Evolutionary conservation across 2,329 filamentous ascomycete genomes (phyloP).

Genomic region (Bipolaris sorokiniana): DNA sequence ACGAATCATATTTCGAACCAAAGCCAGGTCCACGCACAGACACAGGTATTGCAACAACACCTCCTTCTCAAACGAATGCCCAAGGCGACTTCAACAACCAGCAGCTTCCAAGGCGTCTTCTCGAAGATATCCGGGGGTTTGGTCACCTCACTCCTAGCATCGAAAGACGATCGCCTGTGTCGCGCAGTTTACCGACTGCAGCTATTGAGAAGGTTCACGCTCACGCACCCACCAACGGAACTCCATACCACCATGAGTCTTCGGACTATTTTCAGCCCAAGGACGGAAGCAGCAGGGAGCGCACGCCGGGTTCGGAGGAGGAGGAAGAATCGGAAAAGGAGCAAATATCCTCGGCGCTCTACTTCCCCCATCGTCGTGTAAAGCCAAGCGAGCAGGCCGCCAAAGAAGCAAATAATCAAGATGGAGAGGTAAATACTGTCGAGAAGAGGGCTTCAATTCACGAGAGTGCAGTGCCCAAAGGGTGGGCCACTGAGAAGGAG

Average conservation of each 20-base stretch:
- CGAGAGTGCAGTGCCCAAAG: constrained; percentile 37
- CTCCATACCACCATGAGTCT: constrained; percentile 27
- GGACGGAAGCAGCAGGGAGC: constrained; percentile 27
- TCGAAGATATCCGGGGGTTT: constrained; percentile 64
- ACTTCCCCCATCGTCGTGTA: constrained; percentile 74
- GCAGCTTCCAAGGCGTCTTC: constrained; percentile 56
- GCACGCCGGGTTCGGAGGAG: constrained; percentile 53
- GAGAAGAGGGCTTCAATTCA: constrained; percentile 36
- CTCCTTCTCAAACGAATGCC: constrained; percentile 1
- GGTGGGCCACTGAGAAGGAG: constrained; percentile 37
- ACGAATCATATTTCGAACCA: constrained; percentile 40
- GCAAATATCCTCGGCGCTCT: constrained; percentile 85
- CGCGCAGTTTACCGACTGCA: constrained; percentile 56
- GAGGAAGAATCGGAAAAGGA: constrained; percentile 72
- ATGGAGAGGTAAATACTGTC: constrained; percentile 33
- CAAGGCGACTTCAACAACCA: constrained; percentile 13
- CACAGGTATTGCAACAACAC: constrained; percentile 5
- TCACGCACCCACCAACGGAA: constrained; percentile 22
- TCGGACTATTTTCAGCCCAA: constrained; percentile 40
- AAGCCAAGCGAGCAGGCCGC: constrained; percentile 48
- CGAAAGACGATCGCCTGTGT: constrained; percentile 55
- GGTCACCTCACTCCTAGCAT: constrained; percentile 58
- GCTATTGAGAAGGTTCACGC: constrained; percentile 44
- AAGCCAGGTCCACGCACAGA: constrained; percentile 20
- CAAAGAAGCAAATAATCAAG: constrained; percentile 30